phyloP scores from a whole-genome alignment of 345 rosid species.

The Lagerstroemia speciosa region DNA sequence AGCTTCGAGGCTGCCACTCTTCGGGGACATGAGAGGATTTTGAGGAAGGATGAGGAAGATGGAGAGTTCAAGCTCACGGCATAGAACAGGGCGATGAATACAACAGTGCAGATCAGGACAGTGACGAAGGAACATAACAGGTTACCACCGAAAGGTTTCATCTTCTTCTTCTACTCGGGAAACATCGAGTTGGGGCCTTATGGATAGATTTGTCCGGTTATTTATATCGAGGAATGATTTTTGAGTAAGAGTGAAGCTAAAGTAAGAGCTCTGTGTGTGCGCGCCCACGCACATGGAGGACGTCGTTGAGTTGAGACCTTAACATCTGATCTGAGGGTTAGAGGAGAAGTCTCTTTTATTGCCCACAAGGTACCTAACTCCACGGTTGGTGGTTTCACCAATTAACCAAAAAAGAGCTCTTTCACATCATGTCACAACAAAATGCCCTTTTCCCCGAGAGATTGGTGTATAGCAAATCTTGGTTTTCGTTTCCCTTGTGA shows the following conservation, averaged over 20 bases:
- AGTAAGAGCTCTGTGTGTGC: slow-evolving; percentile 22
- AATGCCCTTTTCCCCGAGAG: too few species aligned
- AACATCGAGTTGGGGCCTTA: not conserved
- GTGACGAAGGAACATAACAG: slow-evolving; percentile 42
- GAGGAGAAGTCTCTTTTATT: not conserved
- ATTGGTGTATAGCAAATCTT: too few species aligned
- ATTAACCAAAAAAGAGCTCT: not conserved
- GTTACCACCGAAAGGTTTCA: slow-evolving; percentile 39
- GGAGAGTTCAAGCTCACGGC: slow-evolving; percentile 37
- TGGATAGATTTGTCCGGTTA: not conserved
- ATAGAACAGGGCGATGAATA: slow-evolving; percentile 50
- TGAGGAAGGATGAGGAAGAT: slow-evolving; percentile 39
- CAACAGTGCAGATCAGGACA: slow-evolving; percentile 36
- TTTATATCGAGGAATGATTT: slow-evolving; percentile 12
- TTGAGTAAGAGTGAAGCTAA: slow-evolving; percentile 76
- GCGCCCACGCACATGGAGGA: too few species aligned
- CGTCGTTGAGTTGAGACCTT: not conserved
- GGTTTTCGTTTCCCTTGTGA: too few species aligned
- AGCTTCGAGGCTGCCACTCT: slow-evolving; percentile 30
- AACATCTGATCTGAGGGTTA: not conserved
- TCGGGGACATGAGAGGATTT: slow-evolving; percentile 39
- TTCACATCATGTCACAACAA: too few species aligned
- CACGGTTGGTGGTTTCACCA: not conserved
- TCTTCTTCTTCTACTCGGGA: slow-evolving; percentile 2
- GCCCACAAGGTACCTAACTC: not conserved